Conservation (phyloP, 176 grass and related monocot species). For the Cenchrus americanus region DNA sequence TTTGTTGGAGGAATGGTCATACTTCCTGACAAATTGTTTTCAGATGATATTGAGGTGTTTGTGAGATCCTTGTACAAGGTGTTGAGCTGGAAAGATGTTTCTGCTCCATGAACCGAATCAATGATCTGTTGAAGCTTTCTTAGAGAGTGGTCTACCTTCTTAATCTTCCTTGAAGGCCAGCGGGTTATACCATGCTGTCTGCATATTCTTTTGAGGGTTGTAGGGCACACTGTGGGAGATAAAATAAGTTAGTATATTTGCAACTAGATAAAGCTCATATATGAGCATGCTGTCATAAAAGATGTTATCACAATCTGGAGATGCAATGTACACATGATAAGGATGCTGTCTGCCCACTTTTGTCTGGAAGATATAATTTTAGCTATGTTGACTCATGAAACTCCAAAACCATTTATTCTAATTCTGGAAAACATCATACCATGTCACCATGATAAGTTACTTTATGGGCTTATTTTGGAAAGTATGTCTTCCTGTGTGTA, state of each 20-base stretch:
- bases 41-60: slow-evolving; percentile 59
- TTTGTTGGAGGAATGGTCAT: slow-evolving; percentile 42
- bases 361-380: slow-evolving; percentile 24
- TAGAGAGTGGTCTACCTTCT: slow-evolving; percentile 97
- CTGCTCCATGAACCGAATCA: slow-evolving; percentile 89
- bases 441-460: slow-evolving; percentile 26
- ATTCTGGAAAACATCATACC: slow-evolving; percentile 32
- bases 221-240: slow-evolving; percentile 77
- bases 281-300: slow-evolving; percentile 23
- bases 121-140: slow-evolving; percentile 89
- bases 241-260: slow-evolving; percentile 33
- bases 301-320: neutral
- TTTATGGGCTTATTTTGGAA: slow-evolving; percentile 19
- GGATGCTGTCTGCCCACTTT: slow-evolving; percentile 30
- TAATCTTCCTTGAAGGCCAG: slow-evolving; percentile 95
- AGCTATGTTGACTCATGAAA: slow-evolving; percentile 8
- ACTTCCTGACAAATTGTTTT: slow-evolving; percentile 63
- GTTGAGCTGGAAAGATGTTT: slow-evolving; percentile 74
- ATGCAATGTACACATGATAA: slow-evolving; percentile 24
- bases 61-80: slow-evolving; percentile 81
- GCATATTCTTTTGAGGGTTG: slow-evolving; percentile 99
- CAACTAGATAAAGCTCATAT: slow-evolving; percentile 13
- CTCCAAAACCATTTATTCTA: slow-evolving; percentile 31
- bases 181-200: slow-evolving; percentile 90
- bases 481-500: neutral